Base-by-base conservation (phyloP, 352 stramenopile genomes). In the Globisporangium acanthophoron region DNA sequence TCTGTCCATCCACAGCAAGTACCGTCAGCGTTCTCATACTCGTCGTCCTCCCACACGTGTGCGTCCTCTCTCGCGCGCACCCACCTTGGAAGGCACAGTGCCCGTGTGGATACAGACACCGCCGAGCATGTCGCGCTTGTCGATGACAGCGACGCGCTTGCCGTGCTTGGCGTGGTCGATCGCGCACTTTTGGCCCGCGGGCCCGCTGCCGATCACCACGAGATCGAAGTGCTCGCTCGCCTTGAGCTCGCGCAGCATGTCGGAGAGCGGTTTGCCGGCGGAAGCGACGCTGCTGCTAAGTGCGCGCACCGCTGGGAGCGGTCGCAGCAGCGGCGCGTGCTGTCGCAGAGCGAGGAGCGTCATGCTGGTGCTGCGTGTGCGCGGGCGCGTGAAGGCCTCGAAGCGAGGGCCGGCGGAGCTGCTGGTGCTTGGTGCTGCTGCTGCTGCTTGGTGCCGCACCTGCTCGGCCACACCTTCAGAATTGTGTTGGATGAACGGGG, bases 61-160 rank as follows among this genome's bases (percentile, higher is more conserved):
- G 24, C 24, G 24, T 27, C 24, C 24, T 27, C 24, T 1, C 24
- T 1, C 24, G 24, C 18, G 48, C 20, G 16, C 29, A 31, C 37
- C 48, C 16, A 88, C 80, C 76, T 94, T 94, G 59, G 74, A 91
- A 1, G 88, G 88, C 33, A 97, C 76, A 0, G 88, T 97, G 54
- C 88, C 88, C 21, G 88, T 96, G 63, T 96, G 87, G 49, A 96
- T 77, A 62, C 88, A 97, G 35, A 96, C 88, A 15, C 87, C 88
- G 18, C 88, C 87, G 41, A 85, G 59, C 88, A 96, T 95, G 58
- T 90, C 85, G 33, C 69, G 71, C 73, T 97, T 97, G 75, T 97
- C 87, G 53, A 97, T 87, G 48, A 97, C 76, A 18, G 82, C 82
- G 48, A 94, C 85, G 49, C 68, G 84, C 51, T 90, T 85, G 58